Base-by-base conservation (phyloP, 2,329 filamentous ascomycete species). In the Colletotrichum theobromicola region DNA sequence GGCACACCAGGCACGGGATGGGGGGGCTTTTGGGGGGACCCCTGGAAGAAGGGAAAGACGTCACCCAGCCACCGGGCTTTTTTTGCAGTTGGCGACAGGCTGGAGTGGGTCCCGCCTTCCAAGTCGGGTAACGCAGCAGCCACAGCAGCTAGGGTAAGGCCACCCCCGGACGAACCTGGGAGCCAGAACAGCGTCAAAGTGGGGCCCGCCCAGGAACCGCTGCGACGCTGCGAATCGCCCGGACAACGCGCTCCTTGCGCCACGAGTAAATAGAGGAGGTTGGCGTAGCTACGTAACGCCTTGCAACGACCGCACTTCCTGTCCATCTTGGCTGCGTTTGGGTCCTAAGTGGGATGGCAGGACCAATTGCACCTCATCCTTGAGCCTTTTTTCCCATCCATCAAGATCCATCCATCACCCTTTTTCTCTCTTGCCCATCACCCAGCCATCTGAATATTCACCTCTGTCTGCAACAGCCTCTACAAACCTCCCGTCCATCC, bases 401-500 rank as follows among this genome's bases (percentile, higher is more conserved):
- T 64, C 53, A 57, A 70, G 61, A 75, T 62, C 46, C 55, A 68
- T 68, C 55, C 50, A 65, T 77, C 62, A 61, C 69, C 42, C 57
- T 68, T 74, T 58, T 42, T 55, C 57, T 32, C 57, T 42, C 66
- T 67, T 64, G 60, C 67, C 46, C 34, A 32, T 62, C 37, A 65
- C 62, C 76, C 76, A 77, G 77, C 76, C 74, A 78, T 76, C 76
- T 64, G 67, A 75, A 78, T 78, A 77, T 70, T 76, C 74, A 70
- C 70, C 60, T 72, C 64, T 68, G 65, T 72, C 64, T 68, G 65
- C 35, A 68, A 42, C 50, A 63, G n/a, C 21, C 34, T 68, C 66
- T 73, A 62, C 55, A 74, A 71, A 74, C 72, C 55, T 71, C 53
- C 67, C 53, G 60, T 37, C 28, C 42, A 18, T 37, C 32, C 70